A percentile compares a stretch with the other conserved stretches of the same genome.
Conservation (phyloP, 345 rosid species). For the Atalantia buxifolia region DNA sequence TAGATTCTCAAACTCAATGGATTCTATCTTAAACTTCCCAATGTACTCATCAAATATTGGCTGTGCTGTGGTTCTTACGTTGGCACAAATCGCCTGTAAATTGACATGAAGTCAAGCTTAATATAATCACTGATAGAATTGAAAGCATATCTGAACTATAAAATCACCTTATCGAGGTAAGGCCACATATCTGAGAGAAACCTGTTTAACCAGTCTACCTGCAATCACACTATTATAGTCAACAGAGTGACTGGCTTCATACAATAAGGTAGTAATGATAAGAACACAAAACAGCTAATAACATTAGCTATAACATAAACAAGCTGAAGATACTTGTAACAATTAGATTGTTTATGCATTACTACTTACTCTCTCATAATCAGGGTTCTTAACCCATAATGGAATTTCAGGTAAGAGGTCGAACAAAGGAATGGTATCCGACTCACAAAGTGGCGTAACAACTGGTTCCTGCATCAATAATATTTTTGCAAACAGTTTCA, state of each 20-base stretch:
- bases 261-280: background rate
- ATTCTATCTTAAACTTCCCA: conserved; percentile 44
- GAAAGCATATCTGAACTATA: conserved; percentile 8
- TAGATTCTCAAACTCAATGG: conserved; percentile 49
- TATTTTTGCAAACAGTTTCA: background rate
- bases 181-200: conserved; percentile 70
- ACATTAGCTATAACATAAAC: background rate
- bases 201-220: conserved; percentile 83
- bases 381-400: conserved; percentile 74
- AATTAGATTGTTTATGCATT: background rate
- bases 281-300: background rate
- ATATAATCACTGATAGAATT: background rate
- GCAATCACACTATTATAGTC: background rate
- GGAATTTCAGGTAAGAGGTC: conserved; percentile 70
- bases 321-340: background rate
- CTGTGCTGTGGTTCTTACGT: conserved; percentile 39
- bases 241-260: background rate
- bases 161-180: conserved; percentile 63
- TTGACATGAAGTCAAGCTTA: conserved; percentile 1
- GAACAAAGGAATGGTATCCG: conserved; percentile 35
- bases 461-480: conserved; percentile 50
- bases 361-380: conserved; percentile 57
- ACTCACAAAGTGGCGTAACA: conserved; percentile 44
- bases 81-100: conserved; percentile 54
- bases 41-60: conserved; percentile 61